Evolutionary conservation across 495 filamentous ascomycete genomes (phyloP).

Genomic region (Friedmanniomyces simplex): DNA sequence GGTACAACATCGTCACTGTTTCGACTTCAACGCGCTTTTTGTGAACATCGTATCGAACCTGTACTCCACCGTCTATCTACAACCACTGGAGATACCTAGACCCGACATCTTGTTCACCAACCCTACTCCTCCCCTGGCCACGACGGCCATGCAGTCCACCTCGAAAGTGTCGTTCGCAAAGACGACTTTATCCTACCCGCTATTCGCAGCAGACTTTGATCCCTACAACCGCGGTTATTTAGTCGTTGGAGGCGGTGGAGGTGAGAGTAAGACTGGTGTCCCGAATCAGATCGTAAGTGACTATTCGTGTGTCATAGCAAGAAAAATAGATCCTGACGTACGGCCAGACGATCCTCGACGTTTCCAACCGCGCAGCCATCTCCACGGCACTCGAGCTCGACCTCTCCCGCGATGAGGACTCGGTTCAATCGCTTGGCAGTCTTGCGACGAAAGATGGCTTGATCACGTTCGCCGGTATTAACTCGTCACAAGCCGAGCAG

Average conservation of each 20-base stretch:
- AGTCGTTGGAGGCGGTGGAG: conserved; percentile 85
- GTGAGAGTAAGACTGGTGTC: conserved; percentile 73
- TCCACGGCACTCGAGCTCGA: conserved; percentile 61
- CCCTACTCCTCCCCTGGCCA: not conserved
- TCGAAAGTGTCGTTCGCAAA: conserved; percentile 43
- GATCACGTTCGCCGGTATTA: conserved; percentile 71
- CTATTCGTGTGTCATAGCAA: not conserved
- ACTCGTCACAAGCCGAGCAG: conserved; percentile 62
- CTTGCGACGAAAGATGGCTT: conserved; percentile 41
- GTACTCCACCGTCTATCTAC: too few relatives aligned
- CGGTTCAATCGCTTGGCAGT: conserved; percentile 69
- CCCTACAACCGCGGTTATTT: conserved; percentile 62
- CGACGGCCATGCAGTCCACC: not conserved
- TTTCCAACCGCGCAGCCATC: conserved; percentile 49
- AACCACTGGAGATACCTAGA: too few relatives aligned
- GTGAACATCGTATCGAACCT: too few relatives aligned
- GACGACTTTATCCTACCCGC: conserved; percentile 69
- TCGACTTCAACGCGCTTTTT: too few relatives aligned
- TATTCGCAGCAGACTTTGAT: conserved; percentile 84
- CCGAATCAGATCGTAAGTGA: conserved; percentile 74
- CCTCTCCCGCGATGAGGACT: conserved; percentile 81
- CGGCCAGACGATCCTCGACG: conserved; percentile 57
- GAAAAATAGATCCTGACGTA: not conserved
- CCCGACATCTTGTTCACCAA: too few relatives aligned
- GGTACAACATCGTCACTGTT: too few relatives aligned